phyloP scores from a whole-genome alignment of 83 land plant species.

The Picea engelmannii region DNA sequence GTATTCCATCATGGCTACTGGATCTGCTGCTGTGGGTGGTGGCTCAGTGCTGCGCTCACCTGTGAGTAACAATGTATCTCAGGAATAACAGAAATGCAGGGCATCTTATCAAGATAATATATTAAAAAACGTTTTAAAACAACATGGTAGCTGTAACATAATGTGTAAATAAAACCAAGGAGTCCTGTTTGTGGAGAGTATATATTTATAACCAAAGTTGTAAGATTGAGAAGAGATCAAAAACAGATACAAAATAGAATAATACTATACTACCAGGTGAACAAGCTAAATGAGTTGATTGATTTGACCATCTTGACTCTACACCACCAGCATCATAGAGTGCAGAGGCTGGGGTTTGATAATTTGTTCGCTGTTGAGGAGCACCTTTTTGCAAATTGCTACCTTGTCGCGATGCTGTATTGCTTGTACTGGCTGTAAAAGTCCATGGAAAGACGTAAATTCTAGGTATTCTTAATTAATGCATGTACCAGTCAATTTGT shows the following conservation, averaged over 20 bases:
- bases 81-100: too few species aligned
- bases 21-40: slow-evolving; percentile 62
- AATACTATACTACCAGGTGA: slow-evolving; percentile 8
- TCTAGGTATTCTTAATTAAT: too few species aligned
- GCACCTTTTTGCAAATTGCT: slow-evolving; percentile 35
- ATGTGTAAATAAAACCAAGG: not conserved
- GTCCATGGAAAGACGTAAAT: not conserved
- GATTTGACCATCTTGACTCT: slow-evolving; percentile 28
- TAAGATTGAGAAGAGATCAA: not conserved
- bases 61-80: slow-evolving; percentile 17
- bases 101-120: not conserved
- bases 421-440: slow-evolving; percentile 35
- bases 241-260: not conserved
- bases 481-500: too few species aligned
- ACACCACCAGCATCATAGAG: slow-evolving; percentile 59
- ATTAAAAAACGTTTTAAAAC: not conserved
- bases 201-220: too few species aligned
- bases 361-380: slow-evolving; percentile 53
- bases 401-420: slow-evolving; percentile 27
- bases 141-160: not conserved
- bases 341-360: slow-evolving; percentile 95
- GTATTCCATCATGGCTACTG: slow-evolving; percentile 98
- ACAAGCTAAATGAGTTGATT: not conserved
- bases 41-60: slow-evolving; percentile 51
- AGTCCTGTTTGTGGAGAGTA: not conserved